Conservation (phyloP, 2,329 filamentous ascomycete genomes). For the Claviceps digitariae region DNA sequence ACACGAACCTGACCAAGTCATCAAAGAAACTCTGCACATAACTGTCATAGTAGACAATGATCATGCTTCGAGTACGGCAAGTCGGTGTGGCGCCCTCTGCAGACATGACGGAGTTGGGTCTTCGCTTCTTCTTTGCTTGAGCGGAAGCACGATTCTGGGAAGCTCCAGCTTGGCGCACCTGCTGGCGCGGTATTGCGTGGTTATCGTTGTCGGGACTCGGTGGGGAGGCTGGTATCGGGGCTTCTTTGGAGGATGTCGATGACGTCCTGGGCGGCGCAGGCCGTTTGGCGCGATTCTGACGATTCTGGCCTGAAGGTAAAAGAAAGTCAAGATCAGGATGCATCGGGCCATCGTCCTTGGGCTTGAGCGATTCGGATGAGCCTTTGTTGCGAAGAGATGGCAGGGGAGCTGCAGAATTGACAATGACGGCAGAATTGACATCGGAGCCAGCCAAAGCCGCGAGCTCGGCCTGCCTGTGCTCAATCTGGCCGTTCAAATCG, state of each 20-base stretch:
- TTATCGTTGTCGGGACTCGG: conserved; percentile 8
- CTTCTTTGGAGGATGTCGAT: conserved; percentile 11
- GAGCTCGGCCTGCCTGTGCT: conserved; percentile 46
- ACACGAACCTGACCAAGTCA: conserved; percentile 67
- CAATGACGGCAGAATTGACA: conserved; percentile 9
- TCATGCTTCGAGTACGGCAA: conserved; percentile 59
- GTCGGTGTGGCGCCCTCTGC: conserved; percentile 34
- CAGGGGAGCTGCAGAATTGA: conserved; percentile 16
- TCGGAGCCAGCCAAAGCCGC: conserved; percentile 29
- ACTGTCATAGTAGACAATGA: conserved; percentile 86
- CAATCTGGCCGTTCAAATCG: conserved; percentile 46
- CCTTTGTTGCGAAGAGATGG: conserved; percentile 36
- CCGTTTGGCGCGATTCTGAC: background rate
- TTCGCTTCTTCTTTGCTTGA: conserved; percentile 34
- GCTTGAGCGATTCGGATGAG: conserved; percentile 40
- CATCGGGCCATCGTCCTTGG: conserved; percentile 28
- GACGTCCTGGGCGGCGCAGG: conserved; percentile 4
- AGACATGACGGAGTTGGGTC: conserved; percentile 38
- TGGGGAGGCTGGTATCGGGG: conserved; percentile 15
- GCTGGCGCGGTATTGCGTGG: conserved; percentile 15
- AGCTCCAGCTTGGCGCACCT: conserved; percentile 31
- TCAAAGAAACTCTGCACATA: conserved; percentile 76
- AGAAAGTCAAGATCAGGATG: conserved; percentile 10
- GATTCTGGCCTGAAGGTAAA: background rate
- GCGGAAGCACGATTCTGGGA: conserved; percentile 33